Evolutionary conservation across 352 stramenopile genomes (phyloP).

Genomic region (Blastocystis sp.): DNA sequence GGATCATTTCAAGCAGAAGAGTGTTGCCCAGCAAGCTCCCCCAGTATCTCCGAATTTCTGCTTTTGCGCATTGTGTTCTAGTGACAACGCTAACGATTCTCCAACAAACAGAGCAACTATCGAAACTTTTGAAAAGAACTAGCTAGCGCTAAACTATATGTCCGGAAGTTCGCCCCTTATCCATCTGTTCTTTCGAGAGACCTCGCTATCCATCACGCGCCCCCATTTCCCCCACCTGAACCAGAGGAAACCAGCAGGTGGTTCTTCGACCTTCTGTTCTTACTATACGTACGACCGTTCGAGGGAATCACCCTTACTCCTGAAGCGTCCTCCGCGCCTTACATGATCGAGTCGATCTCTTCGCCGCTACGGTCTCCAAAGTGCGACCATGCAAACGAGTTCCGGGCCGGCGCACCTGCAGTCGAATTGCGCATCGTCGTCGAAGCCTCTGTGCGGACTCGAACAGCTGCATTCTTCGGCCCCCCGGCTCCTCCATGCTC

Average conservation of each 20-base stretch:
- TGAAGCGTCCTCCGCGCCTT: neutral
- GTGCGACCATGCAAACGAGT: neutral
- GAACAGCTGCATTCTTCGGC: neutral
- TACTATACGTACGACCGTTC: constrained; percentile 46
- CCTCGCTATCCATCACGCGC: neutral
- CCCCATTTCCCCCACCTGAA: neutral
- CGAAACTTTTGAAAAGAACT: neutral
- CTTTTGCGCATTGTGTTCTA: neutral
- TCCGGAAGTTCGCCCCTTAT: neutral
- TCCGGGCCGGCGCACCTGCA: neutral
- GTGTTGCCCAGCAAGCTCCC: neutral
- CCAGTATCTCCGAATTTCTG: neutral
- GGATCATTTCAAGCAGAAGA: neutral
- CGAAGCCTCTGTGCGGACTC: neutral
- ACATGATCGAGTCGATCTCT: constrained; percentile 54
- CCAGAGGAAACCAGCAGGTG: constrained; percentile 46
- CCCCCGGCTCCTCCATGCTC: neutral
- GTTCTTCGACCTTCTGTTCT: constrained; percentile 32
- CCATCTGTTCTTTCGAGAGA: neutral
- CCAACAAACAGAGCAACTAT: neutral
- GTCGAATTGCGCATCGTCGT: constrained; percentile 3
- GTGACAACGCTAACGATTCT: neutral
- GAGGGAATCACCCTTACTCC: constrained; percentile 40
- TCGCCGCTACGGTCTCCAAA: constrained; percentile 19
- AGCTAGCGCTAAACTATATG: neutral